Percentiles rank a stretch among this genome's conserved stretches.
Evolutionary conservation across 257 asterid species (phyloP).

Genomic region (Schizonepeta tenuifolia): DNA sequence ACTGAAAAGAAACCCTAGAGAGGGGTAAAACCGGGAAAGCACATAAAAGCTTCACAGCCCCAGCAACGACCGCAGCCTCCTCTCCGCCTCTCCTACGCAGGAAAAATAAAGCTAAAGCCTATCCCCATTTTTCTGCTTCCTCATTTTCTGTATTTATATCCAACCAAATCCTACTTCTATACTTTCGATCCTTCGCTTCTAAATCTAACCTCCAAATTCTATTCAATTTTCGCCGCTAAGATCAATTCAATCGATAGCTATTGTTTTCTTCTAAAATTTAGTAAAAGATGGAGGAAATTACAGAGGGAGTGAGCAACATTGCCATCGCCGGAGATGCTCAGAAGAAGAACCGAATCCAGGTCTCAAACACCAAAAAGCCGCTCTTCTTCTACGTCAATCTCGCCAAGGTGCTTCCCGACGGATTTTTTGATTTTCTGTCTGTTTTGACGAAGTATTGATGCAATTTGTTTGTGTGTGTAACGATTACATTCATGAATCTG

Average conservation of each 20-base stretch:
- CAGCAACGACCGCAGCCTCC: conserved; percentile 27
- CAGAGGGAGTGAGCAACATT: conserved; percentile 58
- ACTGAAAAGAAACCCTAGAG: conserved; percentile 33
- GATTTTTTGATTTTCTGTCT: neutral
- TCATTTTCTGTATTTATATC: conserved; percentile 4
- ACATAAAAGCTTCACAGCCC: neutral
- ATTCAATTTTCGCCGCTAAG: neutral
- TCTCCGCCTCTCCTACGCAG: conserved; percentile 30
- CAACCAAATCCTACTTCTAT: neutral
- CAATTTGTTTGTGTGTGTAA: neutral
- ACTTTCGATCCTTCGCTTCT: conserved; percentile 5
- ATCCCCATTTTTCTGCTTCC: conserved; percentile 16
- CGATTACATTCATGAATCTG: conserved; percentile 2
- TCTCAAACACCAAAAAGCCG: conserved; percentile 73
- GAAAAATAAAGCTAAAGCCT: conserved; percentile 7
- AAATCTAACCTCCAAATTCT: neutral
- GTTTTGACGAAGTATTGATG: neutral
- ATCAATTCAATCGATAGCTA: conserved; percentile 8
- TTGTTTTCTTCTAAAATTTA: too few relatives aligned
- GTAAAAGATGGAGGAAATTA: conserved; percentile 56
- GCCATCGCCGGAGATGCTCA: conserved; percentile 46
- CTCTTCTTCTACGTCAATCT: conserved; percentile 80
- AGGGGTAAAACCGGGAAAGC: conserved; percentile 27
- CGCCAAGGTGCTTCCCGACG: conserved; percentile 54
- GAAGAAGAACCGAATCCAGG: conserved; percentile 77